Evolutionary conservation across 352 stramenopile species (phyloP).

Genomic region (Phytophthora syringae): DNA sequence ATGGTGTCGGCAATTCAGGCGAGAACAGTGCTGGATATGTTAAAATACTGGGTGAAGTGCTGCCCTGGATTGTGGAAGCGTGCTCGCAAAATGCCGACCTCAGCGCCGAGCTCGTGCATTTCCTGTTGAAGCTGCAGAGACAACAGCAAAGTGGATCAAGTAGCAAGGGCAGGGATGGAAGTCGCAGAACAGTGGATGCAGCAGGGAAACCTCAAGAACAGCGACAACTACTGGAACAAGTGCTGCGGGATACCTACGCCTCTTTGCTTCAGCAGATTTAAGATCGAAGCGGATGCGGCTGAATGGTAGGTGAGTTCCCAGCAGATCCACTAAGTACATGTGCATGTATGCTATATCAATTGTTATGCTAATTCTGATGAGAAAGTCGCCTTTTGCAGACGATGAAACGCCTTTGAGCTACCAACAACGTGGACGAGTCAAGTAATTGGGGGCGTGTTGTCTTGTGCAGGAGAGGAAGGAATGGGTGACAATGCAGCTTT

Average conservation of each 20-base stretch:
- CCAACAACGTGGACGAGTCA: slow-evolving; percentile 1
- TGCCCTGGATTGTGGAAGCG: slow-evolving; percentile 54
- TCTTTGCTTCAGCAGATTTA: slow-evolving; percentile 48
- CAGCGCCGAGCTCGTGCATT: slow-evolving; percentile 67
- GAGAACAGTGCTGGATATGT: slow-evolving; percentile 33
- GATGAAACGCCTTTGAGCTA: slow-evolving; percentile 24
- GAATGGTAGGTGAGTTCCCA: slow-evolving; percentile 7
- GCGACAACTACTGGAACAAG: slow-evolving; percentile 38
- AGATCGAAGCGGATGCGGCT: slow-evolving; percentile 9
- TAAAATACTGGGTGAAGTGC: slow-evolving; percentile 48
- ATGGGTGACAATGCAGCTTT: slow-evolving; percentile 17
- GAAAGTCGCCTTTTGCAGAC: neutral
- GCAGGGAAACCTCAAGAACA: slow-evolving; percentile 36
- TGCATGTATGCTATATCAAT: slow-evolving; percentile 10
- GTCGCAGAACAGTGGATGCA: slow-evolving; percentile 15
- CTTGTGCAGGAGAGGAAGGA: slow-evolving; percentile 2
- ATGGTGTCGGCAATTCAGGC: slow-evolving; percentile 37
- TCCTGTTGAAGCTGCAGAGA: slow-evolving; percentile 72
- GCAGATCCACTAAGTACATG: slow-evolving; percentile 16
- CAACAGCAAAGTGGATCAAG: slow-evolving; percentile 39
- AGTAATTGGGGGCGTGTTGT: slow-evolving; percentile 1
- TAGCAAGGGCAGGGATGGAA: slow-evolving; percentile 20
- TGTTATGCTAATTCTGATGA: slow-evolving; percentile 26
- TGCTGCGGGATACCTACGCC: slow-evolving; percentile 44
- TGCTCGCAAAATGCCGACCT: slow-evolving; percentile 60